Evolutionary conservation across 257 asterid genomes (phyloP).

Genomic region (Hygrophila difformis): DNA sequence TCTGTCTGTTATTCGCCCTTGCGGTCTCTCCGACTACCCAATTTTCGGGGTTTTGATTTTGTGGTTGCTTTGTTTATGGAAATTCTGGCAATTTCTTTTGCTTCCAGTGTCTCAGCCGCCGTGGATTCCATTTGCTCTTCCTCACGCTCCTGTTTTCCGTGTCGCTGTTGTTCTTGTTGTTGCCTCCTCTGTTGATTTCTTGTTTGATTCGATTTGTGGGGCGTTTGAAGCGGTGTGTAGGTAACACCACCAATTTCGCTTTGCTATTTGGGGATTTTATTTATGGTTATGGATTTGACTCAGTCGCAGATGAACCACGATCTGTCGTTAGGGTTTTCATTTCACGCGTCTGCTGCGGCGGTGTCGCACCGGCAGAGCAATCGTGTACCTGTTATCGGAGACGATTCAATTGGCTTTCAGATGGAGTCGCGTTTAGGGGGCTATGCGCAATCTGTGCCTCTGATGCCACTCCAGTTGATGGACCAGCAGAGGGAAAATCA

Average conservation of each 20-base stretch:
- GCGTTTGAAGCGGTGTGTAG: background rate
- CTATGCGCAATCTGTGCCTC: constrained; percentile 27
- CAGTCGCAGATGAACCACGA: constrained; percentile 37
- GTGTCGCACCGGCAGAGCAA: constrained; percentile 11
- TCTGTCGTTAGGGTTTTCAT: constrained; percentile 52
- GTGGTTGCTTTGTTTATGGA: too few species aligned
- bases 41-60: too few species aligned
- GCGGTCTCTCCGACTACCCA: too few species aligned
- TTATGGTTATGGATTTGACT: constrained; percentile 48
- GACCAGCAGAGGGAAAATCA: constrained; percentile 41
- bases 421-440: constrained; percentile 48
- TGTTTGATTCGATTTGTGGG: background rate
- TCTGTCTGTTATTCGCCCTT: too few species aligned
- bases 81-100: background rate
- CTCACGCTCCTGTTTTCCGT: too few species aligned
- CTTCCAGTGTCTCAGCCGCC: constrained; percentile 27
- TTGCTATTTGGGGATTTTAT: background rate
- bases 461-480: constrained; percentile 66
- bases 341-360: constrained; percentile 36
- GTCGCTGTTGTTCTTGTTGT: constrained; percentile 17
- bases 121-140: constrained; percentile 4
- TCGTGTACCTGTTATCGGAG: constrained; percentile 31
- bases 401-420: constrained; percentile 51
- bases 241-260: background rate
- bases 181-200: constrained; percentile 15